These are phyloP conservation scores for Salix dunnii DNA, from an alignment of 345 rosid genomes.

Conservation along the genomic window DNA sequence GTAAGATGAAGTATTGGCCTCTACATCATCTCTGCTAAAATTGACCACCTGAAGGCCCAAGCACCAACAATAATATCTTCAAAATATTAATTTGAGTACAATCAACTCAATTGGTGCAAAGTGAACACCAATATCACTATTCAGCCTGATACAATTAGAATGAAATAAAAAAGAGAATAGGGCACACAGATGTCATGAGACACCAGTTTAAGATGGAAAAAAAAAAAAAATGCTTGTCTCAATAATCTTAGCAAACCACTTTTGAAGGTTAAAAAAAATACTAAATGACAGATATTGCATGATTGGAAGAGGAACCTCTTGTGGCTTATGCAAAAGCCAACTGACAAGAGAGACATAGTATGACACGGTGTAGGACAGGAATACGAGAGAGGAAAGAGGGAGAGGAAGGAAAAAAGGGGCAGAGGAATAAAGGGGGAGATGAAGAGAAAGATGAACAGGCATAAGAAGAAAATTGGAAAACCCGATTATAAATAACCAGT, in stretches of 20 bases:
- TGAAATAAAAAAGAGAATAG: neutral
- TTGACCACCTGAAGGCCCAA: constrained; percentile 49
- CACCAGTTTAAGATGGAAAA: neutral
- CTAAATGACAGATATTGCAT: neutral
- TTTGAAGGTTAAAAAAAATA: too few species aligned
- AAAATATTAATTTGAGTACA: neutral
- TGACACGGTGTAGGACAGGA: neutral
- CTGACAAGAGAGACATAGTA: neutral
- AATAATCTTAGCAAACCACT: constrained; percentile 5
- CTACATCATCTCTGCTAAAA: constrained; percentile 46
- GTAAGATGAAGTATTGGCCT: constrained; percentile 82
- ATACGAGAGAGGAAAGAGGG: neutral
- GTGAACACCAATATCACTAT: neutral
- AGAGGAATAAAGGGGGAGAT: neutral
- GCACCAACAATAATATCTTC: neutral
- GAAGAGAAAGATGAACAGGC: neutral
- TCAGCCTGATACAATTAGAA: neutral
- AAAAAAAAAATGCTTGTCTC: neutral
- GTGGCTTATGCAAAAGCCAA: neutral
- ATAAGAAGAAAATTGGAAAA: neutral
- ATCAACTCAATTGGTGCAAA: neutral
- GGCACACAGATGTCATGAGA: neutral
- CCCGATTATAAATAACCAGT: neutral
- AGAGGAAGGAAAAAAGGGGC: neutral
- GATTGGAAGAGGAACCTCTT: neutral